Evolutionary conservation across 306 rosid species (phyloP).

Genomic region (Argentina anserina): DNA sequence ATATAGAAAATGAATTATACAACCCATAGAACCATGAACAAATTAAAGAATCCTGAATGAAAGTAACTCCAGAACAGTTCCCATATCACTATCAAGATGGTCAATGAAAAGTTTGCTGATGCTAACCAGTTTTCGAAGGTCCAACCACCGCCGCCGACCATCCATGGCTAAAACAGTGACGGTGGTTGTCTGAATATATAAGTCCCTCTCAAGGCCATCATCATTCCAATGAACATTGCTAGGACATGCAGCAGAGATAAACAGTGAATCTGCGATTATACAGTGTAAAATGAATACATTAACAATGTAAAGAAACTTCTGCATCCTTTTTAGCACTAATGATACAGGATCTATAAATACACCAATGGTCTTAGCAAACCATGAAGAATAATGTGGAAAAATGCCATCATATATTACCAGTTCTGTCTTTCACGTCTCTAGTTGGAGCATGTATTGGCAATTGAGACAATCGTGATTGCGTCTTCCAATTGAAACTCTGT

Average conservation of each 20-base stretch:
- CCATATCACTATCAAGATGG: constrained; percentile 10
- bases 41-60: neutral
- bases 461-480: constrained; percentile 46
- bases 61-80: neutral
- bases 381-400: neutral
- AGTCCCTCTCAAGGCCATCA: constrained; percentile 89
- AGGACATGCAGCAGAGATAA: constrained; percentile 57
- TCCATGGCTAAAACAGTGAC: constrained; percentile 97
- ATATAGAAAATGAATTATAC: neutral
- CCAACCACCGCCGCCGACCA: constrained; percentile 99
- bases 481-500: constrained; percentile 55
- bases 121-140: constrained; percentile 81
- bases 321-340: neutral
- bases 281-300: neutral
- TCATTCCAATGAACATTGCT: constrained; percentile 71
- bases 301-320: neutral
- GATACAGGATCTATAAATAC: neutral
- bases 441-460: constrained; percentile 36
- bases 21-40: neutral
- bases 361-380: neutral
- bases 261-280: constrained; percentile 53
- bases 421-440: constrained; percentile 40
- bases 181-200: constrained; percentile 66
- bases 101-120: constrained; percentile 16
- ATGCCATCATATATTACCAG: constrained; percentile 48